Base-by-base conservation (phyloP, 2,329 filamentous ascomycete species). In the Diaporthe sp. region DNA sequence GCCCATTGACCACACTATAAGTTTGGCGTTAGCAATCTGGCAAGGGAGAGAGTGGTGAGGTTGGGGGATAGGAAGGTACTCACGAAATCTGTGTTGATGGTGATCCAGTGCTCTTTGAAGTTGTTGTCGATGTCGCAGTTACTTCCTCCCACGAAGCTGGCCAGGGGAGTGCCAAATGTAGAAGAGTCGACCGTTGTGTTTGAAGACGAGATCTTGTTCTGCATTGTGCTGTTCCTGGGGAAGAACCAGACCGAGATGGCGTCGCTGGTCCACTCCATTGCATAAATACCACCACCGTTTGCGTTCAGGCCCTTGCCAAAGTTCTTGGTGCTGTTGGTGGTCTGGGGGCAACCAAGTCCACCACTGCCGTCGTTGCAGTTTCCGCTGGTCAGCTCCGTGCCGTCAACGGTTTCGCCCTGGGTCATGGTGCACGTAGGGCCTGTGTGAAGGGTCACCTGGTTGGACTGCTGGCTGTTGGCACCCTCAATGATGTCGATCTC, bases 1-100 rank as follows among this genome's bases (percentile, higher is more conserved):
- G 95, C 95, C 95, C 95, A 98, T 81, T 93, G 91, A 28, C 96
- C 96, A 84, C 96, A 98, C 83, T 98, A 95, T 2, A 65, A 34
- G 7, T 8, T 94, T 94, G 0, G 92, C 97, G 85, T 96, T 92
- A 37, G 44, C 28, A 47, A 42, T 28, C 6, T 13, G 7, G 4
- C 17, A 25, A 55, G 13, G 12, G 31, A 17, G 22, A 39, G 22
- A 39, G 12, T 13, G n/a, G 10, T 22, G 20, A 31, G 25, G 22
- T 9, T 31, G n/a, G 37, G n/a, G 37, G 22, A 17, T 3, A n/a
- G n/a, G 31, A 20, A 28, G 13, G 12, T 63, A 51, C 71, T 72
- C 42, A 61, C 70, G 28, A 77, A 77, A n/a, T 75, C 71, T 22
- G 73, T 77, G 63, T 77, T 72, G 83, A 97, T 92, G 78, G 96